Base-by-base conservation (phyloP, 1,139 yeast genomes). In the Zhuliangozyma parablackwelliae region DNA sequence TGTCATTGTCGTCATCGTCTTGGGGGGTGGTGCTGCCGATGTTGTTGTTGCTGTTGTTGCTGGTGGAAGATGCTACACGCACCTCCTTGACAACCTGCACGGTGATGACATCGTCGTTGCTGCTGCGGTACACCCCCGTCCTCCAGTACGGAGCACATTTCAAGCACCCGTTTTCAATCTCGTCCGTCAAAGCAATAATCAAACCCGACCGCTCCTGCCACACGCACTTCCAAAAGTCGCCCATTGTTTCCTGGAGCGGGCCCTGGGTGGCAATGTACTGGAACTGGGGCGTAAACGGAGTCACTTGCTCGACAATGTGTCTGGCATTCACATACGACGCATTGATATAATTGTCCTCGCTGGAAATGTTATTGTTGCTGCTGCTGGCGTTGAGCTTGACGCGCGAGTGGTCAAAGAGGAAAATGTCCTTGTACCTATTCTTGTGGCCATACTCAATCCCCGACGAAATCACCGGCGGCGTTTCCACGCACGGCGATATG, bases 231-330 rank as follows among this genome's bases (percentile, higher is more conserved):
- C 95, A 88, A 53, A 87, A 87, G 54, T 87, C 96, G 10, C 78
- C 80, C 41, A 82, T 72, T 0, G 96, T 85, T 20, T 81, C 77
- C 2, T 80, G 78, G 29, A 87, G 59, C 2, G 96, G 96, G 1
- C 94, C 96, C 48, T 87, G 96, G 0, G 95, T 82, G 1, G 95
- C 96, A 45, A 87, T 82, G 53, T 82, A 84, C 35, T 72, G 66
- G 34, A 54, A 49, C 7, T 31, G 30, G 25, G 29, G 21, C 3
- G 28, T 21, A 3, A 11, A 10, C 7, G 20, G n/a, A 27, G 30
- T 13, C 9, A 11, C 11, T 10, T 28, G 23, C 10, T 20, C 21
- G 25, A 30, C 10, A 2, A 11, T 16, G 30, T 32, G 33, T 16
- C 37, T 39, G 10, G 28, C 13, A 3, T 58, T 48, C 21, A 81